Conservation (phyloP, 345 rosid genomes). For the Populus pruinosa region DNA sequence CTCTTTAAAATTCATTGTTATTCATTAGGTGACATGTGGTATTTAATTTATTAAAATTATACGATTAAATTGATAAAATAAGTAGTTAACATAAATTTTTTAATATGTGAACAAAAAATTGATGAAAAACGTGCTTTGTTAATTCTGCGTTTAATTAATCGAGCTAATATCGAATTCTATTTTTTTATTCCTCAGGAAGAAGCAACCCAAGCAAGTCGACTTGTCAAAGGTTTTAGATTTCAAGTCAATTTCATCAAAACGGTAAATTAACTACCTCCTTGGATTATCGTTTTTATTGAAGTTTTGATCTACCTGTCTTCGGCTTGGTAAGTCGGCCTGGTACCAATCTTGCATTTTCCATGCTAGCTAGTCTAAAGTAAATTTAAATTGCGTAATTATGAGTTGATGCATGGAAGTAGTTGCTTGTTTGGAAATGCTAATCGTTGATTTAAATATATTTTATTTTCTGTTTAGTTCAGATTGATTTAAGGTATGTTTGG, state of each 20-base stretch:
- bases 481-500: too few species aligned
- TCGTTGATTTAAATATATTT: too few species aligned
- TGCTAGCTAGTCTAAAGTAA: not conserved
- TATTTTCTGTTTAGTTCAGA: not conserved
- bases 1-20: too few species aligned
- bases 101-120: too few species aligned
- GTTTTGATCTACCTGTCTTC: slow-evolving; percentile 45
- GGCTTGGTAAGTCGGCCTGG: slow-evolving; percentile 71
- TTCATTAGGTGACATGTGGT: too few species aligned
- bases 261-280: slow-evolving; percentile 44
- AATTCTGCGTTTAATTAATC: not conserved
- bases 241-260: slow-evolving; percentile 32
- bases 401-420: not conserved
- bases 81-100: too few species aligned
- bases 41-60: too few species aligned
- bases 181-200: slow-evolving; percentile 48
- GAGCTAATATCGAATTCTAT: not conserved
- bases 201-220: slow-evolving; percentile 69
- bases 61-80: too few species aligned
- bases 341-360: slow-evolving; percentile 5
- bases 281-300: slow-evolving; percentile 33
- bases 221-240: slow-evolving; percentile 72
- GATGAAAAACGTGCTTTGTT: not conserved
- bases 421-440: not conserved
- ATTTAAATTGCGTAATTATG: not conserved